Base-by-base conservation (phyloP, 148 eudicot genomes). In the Nyssa sinensis region DNA sequence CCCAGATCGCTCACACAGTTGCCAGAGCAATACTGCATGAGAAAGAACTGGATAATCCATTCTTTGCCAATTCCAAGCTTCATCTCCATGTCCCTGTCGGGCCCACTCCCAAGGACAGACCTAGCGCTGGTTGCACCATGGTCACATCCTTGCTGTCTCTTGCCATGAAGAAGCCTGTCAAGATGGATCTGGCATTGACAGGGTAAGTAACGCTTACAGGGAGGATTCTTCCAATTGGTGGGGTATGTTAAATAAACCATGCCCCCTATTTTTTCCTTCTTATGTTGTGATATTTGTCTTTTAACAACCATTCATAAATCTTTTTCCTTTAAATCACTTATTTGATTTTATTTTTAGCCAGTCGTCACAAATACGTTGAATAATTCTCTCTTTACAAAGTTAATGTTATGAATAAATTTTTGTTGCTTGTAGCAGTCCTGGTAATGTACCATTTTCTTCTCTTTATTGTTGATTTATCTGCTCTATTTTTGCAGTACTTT, bases 91-190 rank as follows among this genome's bases (percentile, higher is more conserved):
- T 95, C 37, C 99, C 99, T 17, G 96, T 97, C 1, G 99, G 99
- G 66, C 94, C 99, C 77, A 95, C 97, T 9, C 99, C 99, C 4
- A 95, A 93, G 91, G 99, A 95, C 51, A 97, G 99, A 4, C 99
- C 99, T 31, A 95, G 99, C 86, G 99, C 99, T 80, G 99, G 99
- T 37, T 92, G 99, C 88, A 95, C 99, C 19, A 95, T 95, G 99
- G 89, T 95, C 62, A 95, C 97, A 21, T 92, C 99, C 27, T 79
- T 95, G 85, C 79, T 95, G 29, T 95, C 99, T 74, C 86, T 95
- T 62, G 91, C 99, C 23, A 77, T 84, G 94, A 88, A 88, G 62
- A 90, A 87, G 68, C 93, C 89, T 77, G 97, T 89, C 69, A 91
- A 73, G 86, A 90, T 85, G 82, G 96, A 95, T 78, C 85, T 95